phyloP scores from a whole-genome alignment of 176 grass and related monocot genomes.

The Puya raimondii region DNA sequence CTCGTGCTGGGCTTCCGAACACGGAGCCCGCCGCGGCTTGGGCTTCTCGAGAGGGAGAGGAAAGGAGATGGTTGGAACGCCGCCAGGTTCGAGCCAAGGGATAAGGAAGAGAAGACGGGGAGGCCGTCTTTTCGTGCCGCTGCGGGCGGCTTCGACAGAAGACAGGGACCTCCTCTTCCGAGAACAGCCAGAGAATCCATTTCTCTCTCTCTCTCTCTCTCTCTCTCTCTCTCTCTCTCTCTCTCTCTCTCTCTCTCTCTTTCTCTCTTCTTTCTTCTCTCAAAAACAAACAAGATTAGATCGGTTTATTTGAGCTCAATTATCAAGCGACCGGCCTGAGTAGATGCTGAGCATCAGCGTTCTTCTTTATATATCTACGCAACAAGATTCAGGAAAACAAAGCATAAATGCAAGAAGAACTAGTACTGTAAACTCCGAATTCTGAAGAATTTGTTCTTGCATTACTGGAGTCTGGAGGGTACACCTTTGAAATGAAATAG shows the following conservation, averaged over 20 bases:
- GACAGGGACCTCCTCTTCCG: constrained; percentile 15
- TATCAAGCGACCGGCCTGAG: no score
- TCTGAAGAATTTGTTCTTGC: no score
- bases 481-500: no score
- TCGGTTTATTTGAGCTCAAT: no score
- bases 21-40: not conserved
- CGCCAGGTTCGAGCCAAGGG: constrained; percentile 11
- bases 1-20: constrained; percentile 14
- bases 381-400: no score
- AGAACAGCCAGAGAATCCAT: constrained; percentile 37
- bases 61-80: constrained; percentile 12
- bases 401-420: no score
- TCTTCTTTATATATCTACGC: not conserved
- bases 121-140: not conserved
- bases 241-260: constrained; percentile 6
- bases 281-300: no score
- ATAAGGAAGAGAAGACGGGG: constrained; percentile 12
- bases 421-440: no score
- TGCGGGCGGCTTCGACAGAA: not conserved
- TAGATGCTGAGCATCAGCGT: no score
- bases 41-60: constrained; percentile 24
- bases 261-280: no score
- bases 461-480: no score
- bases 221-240: not conserved
- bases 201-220: constrained; percentile 1